Evolutionary conservation across 805 yeast genomes (phyloP), one percentile per base, ranked within the genome.

Genomic region (Nakazawaea siamensis): DNA sequence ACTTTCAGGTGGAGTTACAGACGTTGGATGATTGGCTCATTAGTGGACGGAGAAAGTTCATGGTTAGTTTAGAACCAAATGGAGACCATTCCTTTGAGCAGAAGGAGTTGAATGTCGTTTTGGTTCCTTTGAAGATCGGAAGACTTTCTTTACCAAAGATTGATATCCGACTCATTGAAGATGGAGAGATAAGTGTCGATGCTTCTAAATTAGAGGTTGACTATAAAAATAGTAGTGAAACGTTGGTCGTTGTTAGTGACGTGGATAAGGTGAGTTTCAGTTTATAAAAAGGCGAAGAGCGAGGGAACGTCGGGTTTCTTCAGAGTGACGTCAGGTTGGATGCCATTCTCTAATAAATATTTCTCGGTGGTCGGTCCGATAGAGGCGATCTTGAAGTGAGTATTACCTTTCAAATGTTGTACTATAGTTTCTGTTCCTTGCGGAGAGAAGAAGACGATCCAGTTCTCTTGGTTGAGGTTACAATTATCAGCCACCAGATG

Each of bases 281-380:
- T 1, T 76, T 79, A 48, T 80, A 56, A 47, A 27, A 5, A 27
- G 24, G 17, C 55, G 7, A 68, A 54, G 26, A 87, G 57, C 3
- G 80, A 65, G 2, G 44, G 46, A 0, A 95, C 86, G 21, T 77
- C 77, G 0, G 97, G 97, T 39, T 74, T 76, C 4, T 57, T 55
- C 3, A 95, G 78, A 3, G 80, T 81, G 1, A 81, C 70, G 26
- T 70, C 58, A 1, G 88, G 84, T 1, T 29, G 43, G 3, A 90
- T 51, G 0, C 74, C 78, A 14, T 70, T 63, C 1, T 62, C 53
- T 4, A 53, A 25, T 28, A 88, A 56, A 47, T 71, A 86, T 26
- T 61, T 65, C 37, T 80, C 75, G 9, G 97, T 90, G 0, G 97
- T 90, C 2, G 97, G 97, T 0, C 97, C 97, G 39, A 90, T 90